Evolutionary conservation across 345 rosid species (phyloP), one percentile per base, ranked within the genome.

Genomic region (Moringa oleifera): DNA sequence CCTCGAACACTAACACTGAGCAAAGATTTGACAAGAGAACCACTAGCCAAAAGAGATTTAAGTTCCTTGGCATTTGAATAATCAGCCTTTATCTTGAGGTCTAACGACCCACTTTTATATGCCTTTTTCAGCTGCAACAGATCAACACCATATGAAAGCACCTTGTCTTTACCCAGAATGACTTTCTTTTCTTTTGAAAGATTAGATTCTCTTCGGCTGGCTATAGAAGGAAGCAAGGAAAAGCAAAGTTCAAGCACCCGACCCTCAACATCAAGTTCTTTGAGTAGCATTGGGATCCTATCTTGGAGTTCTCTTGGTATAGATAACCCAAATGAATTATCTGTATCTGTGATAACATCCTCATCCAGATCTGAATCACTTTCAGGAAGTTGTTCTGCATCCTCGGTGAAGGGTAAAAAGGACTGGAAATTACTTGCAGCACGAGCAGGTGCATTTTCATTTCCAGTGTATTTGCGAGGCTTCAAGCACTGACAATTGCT

Each of bases 401-500:
- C 95, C 70, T 82, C 97, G 53, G 90, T 66, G 62, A 90, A 75
- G 65, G 95, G 91, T 64, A 90, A 75, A 67, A 90, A 79, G 41
- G 96, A 75, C 37, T 76, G 99, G 52, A 88, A 81, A 72, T 75
- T 83, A 78, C 75, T 80, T 51, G 86, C 69, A 66, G 71, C 69
- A 59, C 79, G 83, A 64, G 74, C 64, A 54, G 89, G 85, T 23
- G 70, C 76, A 47, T 63, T 80, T 58, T 83, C 91, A 79, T 57
- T 77, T 72, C 85, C 89, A 67, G 77, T 84, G 73, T 80, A 85
- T 79, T 94, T 88, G 37, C 97, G 92, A 61, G 97, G 96, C 79
- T 94, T 94, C 84, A 90, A 79, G 77, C 99, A 90, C 66, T 88
- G 97, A 65, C 99, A 94, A 80, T 75, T 88, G 83, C 91, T 86